Evolutionary conservation across 2,329 filamentous ascomycete genomes (phyloP), one percentile per base, ranked within the genome.

Genomic region (Trichophyton equinum): DNA sequence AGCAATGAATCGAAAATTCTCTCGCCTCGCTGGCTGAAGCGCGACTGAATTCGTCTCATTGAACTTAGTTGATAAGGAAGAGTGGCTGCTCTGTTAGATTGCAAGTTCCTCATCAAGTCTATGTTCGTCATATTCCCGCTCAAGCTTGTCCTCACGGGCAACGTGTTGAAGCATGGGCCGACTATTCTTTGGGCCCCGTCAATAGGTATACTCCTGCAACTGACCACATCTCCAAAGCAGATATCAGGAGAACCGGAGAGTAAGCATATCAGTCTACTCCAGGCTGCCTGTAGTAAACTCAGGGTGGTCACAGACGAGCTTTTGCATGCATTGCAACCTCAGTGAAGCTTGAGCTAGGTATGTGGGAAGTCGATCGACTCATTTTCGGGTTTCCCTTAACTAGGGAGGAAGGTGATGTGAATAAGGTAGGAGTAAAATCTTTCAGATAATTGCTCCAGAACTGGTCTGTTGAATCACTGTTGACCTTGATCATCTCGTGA

Each of bases 151-250:
- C 89, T 82, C 1, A 91, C 69, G 0, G 91, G 90, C 11, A 96
- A 74, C 0, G 91, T 95, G 69, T 96, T 96, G 78, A 96, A 96
- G 70, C 90, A 95, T 0, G 91, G 91, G 0, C 89, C 90, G n/a
- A 95, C 82, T 4, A 96, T 80, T 3, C 79, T 77, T 42, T 91
- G 85, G 9, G 92, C 77, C 0, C 81, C 82, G 4, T 86, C 80
- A 2, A 91, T 71, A 0, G 82, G 74, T 8, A 89, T 70, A 0
- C 85, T 86, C 6, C 91, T 84, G 1, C 91, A 91, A 68, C 84
- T 91, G 61, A 92, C 81, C 1, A 96, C 86, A 67, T 89, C 94
- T 0, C 92, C 91, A 68, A 96, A 96, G 70, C 89, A 94, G 4
- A 96, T 68, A 67, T 96, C 91, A 0, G 75, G 70, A 4, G 76